Percentiles rank a stretch among this genome's conserved stretches.
phyloP scores from a whole-genome alignment of 176 grass and related monocot genomes.

The Chloris gayana region DNA sequence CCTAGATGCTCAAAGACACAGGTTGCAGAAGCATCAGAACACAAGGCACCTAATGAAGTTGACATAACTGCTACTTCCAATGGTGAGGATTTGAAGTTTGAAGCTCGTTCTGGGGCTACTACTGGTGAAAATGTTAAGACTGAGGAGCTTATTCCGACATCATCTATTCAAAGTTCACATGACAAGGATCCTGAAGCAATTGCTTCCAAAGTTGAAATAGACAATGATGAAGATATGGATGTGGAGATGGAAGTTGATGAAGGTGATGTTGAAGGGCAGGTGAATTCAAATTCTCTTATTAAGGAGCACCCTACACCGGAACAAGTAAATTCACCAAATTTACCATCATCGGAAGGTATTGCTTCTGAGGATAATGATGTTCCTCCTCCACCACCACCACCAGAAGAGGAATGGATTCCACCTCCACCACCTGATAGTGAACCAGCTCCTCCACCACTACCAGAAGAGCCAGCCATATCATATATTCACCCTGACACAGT shows the following conservation, averaged over 20 bases:
- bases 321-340: slow-evolving; percentile 27
- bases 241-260: slow-evolving; percentile 99
- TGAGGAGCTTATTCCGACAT: slow-evolving; percentile 32
- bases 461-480: slow-evolving; percentile 56
- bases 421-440: slow-evolving; percentile 86
- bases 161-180: slow-evolving; percentile 32
- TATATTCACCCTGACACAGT: slow-evolving; percentile 47
- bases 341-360: slow-evolving; percentile 30
- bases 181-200: slow-evolving; percentile 25
- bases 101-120: slow-evolving; percentile 15
- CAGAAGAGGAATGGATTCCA: slow-evolving; percentile 86
- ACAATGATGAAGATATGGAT: slow-evolving; percentile 85
- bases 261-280: slow-evolving; percentile 50
- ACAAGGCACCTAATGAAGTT: slow-evolving; percentile 42
- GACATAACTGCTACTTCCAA: slow-evolving; percentile 31
- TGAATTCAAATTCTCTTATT: slow-evolving; percentile 4
- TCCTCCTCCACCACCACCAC: slow-evolving; percentile 71
- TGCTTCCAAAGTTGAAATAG: slow-evolving; percentile 43
- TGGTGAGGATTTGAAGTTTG: slow-evolving; percentile 43
- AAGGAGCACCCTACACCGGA: slow-evolving; percentile 43
- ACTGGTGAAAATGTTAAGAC: slow-evolving; percentile 42
- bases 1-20: slow-evolving; percentile 28
- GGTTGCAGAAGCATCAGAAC: slow-evolving; percentile 14
- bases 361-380: slow-evolving; percentile 55
- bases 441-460: slow-evolving; percentile 59